Percentiles rank a stretch among this genome's conserved stretches.
Conservation (phyloP, 2,329 filamentous ascomycete genomes). For the Rutstroemia sp. region DNA sequence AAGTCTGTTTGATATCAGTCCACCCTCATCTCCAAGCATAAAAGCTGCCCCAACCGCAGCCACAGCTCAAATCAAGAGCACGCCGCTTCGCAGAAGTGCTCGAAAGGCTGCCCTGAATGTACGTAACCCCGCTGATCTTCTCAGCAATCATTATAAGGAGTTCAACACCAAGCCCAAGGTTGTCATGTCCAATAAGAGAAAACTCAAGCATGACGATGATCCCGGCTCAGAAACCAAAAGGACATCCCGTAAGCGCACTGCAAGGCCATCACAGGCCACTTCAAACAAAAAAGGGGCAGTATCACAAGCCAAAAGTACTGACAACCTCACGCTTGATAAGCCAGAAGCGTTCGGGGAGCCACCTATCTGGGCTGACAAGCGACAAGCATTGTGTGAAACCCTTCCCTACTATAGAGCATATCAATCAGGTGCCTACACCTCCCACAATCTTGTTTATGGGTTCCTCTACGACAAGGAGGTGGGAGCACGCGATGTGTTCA, state of each 20-base stretch:
- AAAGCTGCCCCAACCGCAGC: too few relatives aligned
- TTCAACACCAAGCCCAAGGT: too few relatives aligned
- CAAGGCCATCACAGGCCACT: neutral
- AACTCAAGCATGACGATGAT: too few relatives aligned
- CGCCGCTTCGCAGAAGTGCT: neutral
- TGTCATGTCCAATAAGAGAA: too few relatives aligned
- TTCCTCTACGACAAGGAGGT: constrained; percentile 52
- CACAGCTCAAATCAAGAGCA: too few relatives aligned
- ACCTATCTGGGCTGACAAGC: constrained; percentile 47
- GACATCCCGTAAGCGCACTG: too few relatives aligned
- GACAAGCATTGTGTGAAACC: constrained; percentile 56
- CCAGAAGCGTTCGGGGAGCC: constrained; percentile 31
- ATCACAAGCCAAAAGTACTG: neutral
- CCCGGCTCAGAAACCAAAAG: too few relatives aligned
- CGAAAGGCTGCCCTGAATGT: neutral
- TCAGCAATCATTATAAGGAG: neutral
- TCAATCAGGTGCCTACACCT: constrained; percentile 51
- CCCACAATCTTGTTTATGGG: constrained; percentile 41
- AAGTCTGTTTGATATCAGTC: too few relatives aligned
- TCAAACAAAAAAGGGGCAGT: too few relatives aligned
- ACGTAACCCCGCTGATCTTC: neutral
- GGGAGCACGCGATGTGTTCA: constrained; percentile 49
- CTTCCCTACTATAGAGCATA: constrained; percentile 55
- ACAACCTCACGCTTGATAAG: constrained; percentile 11
- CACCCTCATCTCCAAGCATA: too few relatives aligned